Conservation (phyloP, 352 stramenopile genomes). For the Phytophthora pseudosyringae region DNA sequence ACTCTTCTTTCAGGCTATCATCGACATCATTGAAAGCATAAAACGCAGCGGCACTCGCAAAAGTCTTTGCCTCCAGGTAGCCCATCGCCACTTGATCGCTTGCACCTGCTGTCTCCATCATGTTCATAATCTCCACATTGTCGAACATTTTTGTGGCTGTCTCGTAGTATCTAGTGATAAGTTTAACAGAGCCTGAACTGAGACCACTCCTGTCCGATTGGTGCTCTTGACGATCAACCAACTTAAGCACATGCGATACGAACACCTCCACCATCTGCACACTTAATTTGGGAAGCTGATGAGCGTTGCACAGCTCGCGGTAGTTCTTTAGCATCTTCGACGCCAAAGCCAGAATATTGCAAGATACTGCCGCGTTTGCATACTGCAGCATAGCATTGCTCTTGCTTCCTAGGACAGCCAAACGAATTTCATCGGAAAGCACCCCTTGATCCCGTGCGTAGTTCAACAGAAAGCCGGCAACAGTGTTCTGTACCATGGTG, state of each 20-base stretch:
- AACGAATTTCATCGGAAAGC: constrained; percentile 40
- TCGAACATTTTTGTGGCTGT: constrained; percentile 85
- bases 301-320: constrained; percentile 68
- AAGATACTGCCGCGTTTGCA: constrained; percentile 64
- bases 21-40: constrained; percentile 58
- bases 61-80: constrained; percentile 71
- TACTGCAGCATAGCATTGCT: constrained; percentile 70
- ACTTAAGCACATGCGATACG: constrained; percentile 80
- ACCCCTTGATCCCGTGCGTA: constrained; percentile 35
- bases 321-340: constrained; percentile 84
- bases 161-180: constrained; percentile 74
- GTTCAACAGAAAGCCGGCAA: constrained; percentile 41
- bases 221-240: constrained; percentile 67
- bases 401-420: constrained; percentile 39
- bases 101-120: constrained; percentile 56
- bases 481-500: constrained; percentile 60
- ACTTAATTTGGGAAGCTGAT: constrained; percentile 77
- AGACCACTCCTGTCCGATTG: constrained; percentile 24
- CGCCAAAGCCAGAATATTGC: constrained; percentile 71
- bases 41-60: constrained; percentile 68
- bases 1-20: constrained; percentile 50
- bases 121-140: constrained; percentile 75
- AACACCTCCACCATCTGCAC: constrained; percentile 84
- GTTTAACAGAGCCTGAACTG: constrained; percentile 42
- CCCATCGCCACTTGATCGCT: constrained; percentile 61